Base-by-base conservation (phyloP, 306 rosid species). In the Cucumis melo region DNA sequence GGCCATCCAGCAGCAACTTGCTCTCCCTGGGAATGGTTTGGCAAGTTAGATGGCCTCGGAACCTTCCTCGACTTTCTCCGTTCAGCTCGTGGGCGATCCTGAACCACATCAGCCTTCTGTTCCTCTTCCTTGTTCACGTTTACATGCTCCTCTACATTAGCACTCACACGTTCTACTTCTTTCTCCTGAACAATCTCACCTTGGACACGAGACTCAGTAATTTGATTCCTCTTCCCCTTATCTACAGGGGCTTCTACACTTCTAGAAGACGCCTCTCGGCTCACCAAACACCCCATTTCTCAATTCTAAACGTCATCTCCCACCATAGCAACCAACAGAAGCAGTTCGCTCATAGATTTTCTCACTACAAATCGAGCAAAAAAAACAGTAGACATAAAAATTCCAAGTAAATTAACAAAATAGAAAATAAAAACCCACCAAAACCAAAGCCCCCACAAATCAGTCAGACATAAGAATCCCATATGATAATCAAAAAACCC, bases 1-100 rank as follows among this genome's bases (percentile, higher is more conserved):
- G 94, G 94, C 94, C 94, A 89, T 39, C 90, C 91, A 72, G 85
- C 94, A 7, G 85, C 89, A 74, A 80, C 87, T 81, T 89, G 91
- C 84, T 84, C 94, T 55, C 91, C 90, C 10, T 57, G 68, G 72
- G 82, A 81, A 78, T 87, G 87, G 81, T 84, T 89, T 12, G 90
- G 83, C 32, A 82, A 84, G 62, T 80, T 86, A 63, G 83, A 80
- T 15, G 81, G 77, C 84, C 90, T 81, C 8, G 85, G 90, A 17
- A 84, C 85, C 20, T 73, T 77, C 82, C 83, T 84, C 23, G 89
- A 78, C 85, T 81, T 86, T 73, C 87, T 83, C 64, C 88, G 85
- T 48, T 85, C 86, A 0, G 84, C 75, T 1, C 56, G 75, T 48
- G 82, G 78, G 27, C 78, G 67, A 77, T 74, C 73, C 75, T 59